Evolutionary conservation across 1,284 basidiomycete genomes (phyloP).

Genomic region (Trametes versicolor): DNA sequence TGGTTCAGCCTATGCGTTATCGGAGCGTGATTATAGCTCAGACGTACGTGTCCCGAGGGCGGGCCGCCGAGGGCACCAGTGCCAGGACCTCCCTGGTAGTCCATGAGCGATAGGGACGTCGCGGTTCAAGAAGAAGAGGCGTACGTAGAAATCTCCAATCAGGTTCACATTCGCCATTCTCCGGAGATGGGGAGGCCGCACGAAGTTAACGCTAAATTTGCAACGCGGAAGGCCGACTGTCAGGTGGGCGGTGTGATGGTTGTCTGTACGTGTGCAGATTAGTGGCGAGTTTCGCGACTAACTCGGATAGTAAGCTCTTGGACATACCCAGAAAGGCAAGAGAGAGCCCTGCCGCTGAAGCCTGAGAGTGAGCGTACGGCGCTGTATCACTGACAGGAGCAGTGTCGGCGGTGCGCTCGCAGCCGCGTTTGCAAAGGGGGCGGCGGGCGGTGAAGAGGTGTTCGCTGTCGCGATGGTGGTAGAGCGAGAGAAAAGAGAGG

Average conservation of each 20-base stretch:
- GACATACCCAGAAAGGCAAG: conserved; percentile 15
- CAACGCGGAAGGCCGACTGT: conserved; percentile 23
- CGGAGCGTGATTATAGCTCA: neutral
- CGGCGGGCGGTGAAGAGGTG: conserved; percentile 7
- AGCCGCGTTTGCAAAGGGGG: neutral
- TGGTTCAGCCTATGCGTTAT: conserved; percentile 3
- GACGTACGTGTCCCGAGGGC: conserved; percentile 42
- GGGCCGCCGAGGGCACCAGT: conserved; percentile 41
- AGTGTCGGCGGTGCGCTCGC: conserved; percentile 12
- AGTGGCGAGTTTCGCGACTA: conserved; percentile 11
- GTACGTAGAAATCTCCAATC: conserved; percentile 29
- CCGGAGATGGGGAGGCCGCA: conserved; percentile 13
- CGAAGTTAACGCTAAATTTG: conserved; percentile 28
- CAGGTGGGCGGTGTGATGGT: conserved; percentile 28
- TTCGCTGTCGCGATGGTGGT: conserved; percentile 32
- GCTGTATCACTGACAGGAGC: conserved; percentile 1
- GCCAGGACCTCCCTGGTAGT: conserved; percentile 39
- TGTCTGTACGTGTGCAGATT: conserved; percentile 14
- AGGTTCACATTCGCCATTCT: conserved; percentile 19
- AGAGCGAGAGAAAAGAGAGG: conserved; percentile 17
- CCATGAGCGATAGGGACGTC: conserved; percentile 24
- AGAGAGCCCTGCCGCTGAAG: conserved; percentile 7
- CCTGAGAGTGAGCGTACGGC: conserved; percentile 1
- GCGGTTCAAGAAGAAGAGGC: conserved; percentile 18
- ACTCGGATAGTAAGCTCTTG: conserved; percentile 16